Conservation (phyloP, 1,284 basidiomycete species). For the Apiotrichum porosum region DNA sequence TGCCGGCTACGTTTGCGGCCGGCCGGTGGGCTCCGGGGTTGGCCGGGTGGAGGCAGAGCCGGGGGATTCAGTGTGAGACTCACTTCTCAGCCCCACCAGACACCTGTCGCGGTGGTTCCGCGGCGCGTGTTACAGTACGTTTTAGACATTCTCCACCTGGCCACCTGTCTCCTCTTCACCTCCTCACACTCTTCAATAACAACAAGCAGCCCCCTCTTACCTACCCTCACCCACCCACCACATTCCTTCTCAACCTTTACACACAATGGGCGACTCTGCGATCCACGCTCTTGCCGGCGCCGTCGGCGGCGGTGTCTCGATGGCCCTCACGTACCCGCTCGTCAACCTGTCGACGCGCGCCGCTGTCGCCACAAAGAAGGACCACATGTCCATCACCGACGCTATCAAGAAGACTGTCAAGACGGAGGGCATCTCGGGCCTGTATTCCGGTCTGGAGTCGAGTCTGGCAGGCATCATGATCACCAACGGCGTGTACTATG, state of each 20-base stretch:
- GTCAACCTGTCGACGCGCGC: constrained; percentile 89
- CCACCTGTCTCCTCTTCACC: neutral
- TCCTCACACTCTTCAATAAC: neutral
- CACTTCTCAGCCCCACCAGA: no score
- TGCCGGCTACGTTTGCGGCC: no score
- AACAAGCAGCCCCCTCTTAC: neutral
- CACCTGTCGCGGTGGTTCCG: no score
- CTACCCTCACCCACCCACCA: neutral
- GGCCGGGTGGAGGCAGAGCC: no score
- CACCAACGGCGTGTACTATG: constrained; percentile 68
- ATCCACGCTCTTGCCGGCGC: constrained; percentile 89
- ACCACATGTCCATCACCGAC: constrained; percentile 28
- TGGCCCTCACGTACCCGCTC: constrained; percentile 66
- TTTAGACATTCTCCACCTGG: no score
- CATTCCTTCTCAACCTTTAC: neutral
- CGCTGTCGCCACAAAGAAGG: constrained; percentile 77
- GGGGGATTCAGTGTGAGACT: no score
- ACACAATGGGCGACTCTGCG: constrained; percentile 60
- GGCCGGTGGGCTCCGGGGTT: no score
- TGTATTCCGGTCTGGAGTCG: constrained; percentile 84
- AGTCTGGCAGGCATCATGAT: constrained; percentile 86
- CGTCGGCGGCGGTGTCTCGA: constrained; percentile 82
- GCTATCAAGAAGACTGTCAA: constrained; percentile 68
- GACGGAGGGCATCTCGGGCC: constrained; percentile 74
- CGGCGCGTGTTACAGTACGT: no score